Evolutionary conservation across 2,329 filamentous ascomycete species (phyloP).

Genomic region (Epichloe hybrida): DNA sequence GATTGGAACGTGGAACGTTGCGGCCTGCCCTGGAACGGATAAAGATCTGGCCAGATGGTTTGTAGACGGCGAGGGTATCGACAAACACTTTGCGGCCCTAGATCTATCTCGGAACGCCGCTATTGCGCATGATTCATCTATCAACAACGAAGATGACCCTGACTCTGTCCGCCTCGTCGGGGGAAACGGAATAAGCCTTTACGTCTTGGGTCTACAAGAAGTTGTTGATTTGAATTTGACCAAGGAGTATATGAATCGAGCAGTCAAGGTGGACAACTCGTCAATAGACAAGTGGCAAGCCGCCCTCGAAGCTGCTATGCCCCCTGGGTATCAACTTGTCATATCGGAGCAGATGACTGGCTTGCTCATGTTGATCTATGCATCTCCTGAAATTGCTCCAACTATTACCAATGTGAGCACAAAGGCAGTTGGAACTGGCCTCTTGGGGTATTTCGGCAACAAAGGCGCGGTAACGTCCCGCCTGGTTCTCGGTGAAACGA

Average conservation of each 20-base stretch:
- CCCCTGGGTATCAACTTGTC: conserved; percentile 61
- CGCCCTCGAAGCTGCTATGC: conserved; percentile 59
- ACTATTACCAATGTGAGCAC: conserved; percentile 74
- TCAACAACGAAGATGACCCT: conserved; percentile 22
- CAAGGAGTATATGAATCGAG: conserved; percentile 57
- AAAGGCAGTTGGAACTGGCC: conserved; percentile 70
- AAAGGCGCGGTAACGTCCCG: conserved; percentile 80
- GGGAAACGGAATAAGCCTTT: conserved; percentile 68
- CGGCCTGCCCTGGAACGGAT: conserved; percentile 69
- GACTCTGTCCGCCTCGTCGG: conserved; percentile 33
- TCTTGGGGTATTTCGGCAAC: conserved; percentile 90
- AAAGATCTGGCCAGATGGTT: conserved; percentile 87
- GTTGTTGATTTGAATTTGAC: conserved; percentile 75
- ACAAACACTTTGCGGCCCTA: conserved; percentile 46
- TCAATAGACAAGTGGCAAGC: conserved; percentile 69
- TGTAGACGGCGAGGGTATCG: conserved; percentile 58
- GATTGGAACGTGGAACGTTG: conserved; percentile 92
- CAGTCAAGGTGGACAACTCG: conserved; percentile 56
- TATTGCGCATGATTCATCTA: conserved; percentile 17
- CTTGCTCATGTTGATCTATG: conserved; percentile 72
- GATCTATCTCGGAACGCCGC: conserved; percentile 27
- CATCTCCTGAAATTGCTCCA: conserved; percentile 59
- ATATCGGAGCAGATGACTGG: conserved; percentile 78
- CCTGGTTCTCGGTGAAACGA: conserved; percentile 79
- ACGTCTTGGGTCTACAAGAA: conserved; percentile 84